Conservation (phyloP, 805 yeast species). For the Komagataella mondaviorum region DNA sequence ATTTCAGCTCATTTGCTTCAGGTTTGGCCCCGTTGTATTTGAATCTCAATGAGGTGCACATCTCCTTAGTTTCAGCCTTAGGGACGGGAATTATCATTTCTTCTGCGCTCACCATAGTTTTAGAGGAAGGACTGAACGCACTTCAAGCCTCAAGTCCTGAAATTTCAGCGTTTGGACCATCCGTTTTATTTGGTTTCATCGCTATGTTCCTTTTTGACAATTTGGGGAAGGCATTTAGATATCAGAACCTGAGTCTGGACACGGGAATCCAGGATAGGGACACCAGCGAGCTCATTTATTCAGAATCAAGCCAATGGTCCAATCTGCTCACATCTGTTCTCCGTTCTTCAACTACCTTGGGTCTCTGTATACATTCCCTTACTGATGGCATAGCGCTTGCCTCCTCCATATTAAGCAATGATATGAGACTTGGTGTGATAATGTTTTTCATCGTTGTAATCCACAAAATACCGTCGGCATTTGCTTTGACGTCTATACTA, state of each 20-base stretch:
- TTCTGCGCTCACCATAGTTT: slow-evolving; percentile 41
- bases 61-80: slow-evolving; percentile 29
- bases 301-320: slow-evolving; percentile 4
- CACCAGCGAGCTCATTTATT: slow-evolving; percentile 7
- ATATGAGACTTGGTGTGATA: slow-evolving; percentile 22
- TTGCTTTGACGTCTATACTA: slow-evolving; percentile 48
- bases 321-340: slow-evolving; percentile 11
- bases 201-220: slow-evolving; percentile 36
- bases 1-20: slow-evolving; percentile 12
- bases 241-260: not conserved
- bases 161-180: not conserved
- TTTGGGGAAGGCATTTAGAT: not conserved
- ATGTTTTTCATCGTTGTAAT: slow-evolving; percentile 49
- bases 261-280: not conserved
- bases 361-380: slow-evolving; percentile 50
- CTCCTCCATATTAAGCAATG: slow-evolving; percentile 28
- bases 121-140: slow-evolving; percentile 54
- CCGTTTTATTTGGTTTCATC: slow-evolving; percentile 30
- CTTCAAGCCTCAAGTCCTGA: slow-evolving; percentile 13
- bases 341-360: slow-evolving; percentile 38
- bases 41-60: slow-evolving; percentile 11
- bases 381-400: slow-evolving; percentile 71
- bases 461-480: slow-evolving; percentile 67
- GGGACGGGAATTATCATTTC: slow-evolving; percentile 52
- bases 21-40: slow-evolving; percentile 15